Evolutionary conservation across 306 rosid genomes (phyloP).

Genomic region (Citrullus colocynthis): DNA sequence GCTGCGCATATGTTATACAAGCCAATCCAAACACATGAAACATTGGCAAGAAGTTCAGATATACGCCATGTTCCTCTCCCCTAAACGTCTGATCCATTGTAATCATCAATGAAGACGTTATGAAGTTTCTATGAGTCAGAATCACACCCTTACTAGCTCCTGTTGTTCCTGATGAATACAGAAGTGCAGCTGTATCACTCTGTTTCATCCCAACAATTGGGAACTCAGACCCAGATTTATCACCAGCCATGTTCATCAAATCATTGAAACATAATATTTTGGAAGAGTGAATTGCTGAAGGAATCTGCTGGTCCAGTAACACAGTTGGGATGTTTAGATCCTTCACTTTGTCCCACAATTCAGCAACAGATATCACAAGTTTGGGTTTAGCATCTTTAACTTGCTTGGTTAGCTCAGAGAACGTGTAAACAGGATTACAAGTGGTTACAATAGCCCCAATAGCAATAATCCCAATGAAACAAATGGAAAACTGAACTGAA

Average conservation of each 20-base stretch:
- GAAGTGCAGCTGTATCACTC: conserved; percentile 55
- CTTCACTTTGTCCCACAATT: conserved; percentile 47
- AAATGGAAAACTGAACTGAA: conserved; percentile 36
- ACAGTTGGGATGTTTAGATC: conserved; percentile 40
- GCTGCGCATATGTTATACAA: conserved; percentile 35
- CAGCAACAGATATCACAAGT: conserved; percentile 46
- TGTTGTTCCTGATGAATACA: conserved; percentile 88
- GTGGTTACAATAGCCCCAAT: conserved; percentile 69
- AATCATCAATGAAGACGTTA: conserved; percentile 42
- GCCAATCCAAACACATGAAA: conserved; percentile 69
- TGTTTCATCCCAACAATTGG: conserved; percentile 29
- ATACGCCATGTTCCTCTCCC: conserved; percentile 23
- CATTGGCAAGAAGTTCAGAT: conserved; percentile 70
- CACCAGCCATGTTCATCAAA: conserved; percentile 19
- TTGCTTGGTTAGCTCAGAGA: conserved; percentile 51
- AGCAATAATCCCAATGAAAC: conserved; percentile 44
- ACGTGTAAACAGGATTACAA: conserved; percentile 58
- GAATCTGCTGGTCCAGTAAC: conserved; percentile 18
- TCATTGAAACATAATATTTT: conserved; percentile 24
- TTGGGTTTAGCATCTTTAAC: conserved; percentile 60
- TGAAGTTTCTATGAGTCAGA: conserved; percentile 56
- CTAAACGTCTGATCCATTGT: conserved; percentile 42
- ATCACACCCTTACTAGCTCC: conserved; percentile 79
- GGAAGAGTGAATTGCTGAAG: conserved; percentile 2
- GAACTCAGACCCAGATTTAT: conserved; percentile 28